A percentile compares a stretch with the other conserved stretches of the same genome.
These are phyloP conservation scores for Ciborinia camelliae DNA, from an alignment of 2,329 filamentous ascomycete species.

Conservation along the genomic window DNA sequence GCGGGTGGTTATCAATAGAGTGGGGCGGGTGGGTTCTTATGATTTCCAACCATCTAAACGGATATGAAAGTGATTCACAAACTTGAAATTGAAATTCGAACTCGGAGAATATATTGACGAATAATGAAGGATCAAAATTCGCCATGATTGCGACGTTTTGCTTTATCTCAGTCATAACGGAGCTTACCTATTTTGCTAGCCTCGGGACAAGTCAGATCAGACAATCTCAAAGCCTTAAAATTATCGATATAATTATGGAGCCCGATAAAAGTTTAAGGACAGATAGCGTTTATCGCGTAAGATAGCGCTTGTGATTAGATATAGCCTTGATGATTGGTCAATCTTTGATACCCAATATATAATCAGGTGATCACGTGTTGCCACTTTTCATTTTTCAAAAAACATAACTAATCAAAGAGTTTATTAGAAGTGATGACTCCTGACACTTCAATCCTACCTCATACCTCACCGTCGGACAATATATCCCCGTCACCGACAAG, in stretches of 20 bases:
- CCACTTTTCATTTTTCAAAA: neutral
- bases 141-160: neutral
- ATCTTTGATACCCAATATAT: neutral
- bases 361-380: slow-evolving; percentile 12
- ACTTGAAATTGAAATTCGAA: neutral
- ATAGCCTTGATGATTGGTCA: neutral
- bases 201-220: neutral
- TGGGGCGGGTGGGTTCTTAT: neutral
- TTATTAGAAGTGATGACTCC: neutral
- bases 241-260: slow-evolving; percentile 1
- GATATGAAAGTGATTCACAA: neutral
- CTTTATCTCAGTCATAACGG: slow-evolving; percentile 2
- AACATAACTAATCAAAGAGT: neutral
- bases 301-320: slow-evolving; percentile 14
- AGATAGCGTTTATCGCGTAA: slow-evolving; percentile 20
- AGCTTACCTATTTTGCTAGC: slow-evolving; percentile 7
- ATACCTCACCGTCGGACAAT: neutral
- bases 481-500: neutral
- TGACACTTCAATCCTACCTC: slow-evolving; percentile 3
- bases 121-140: neutral
- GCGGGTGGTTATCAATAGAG: neutral
- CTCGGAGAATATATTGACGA: neutral
- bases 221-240: neutral
- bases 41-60: neutral
- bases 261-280: neutral